Evolutionary conservation across 1,139 yeast genomes (phyloP).

Genomic region (Trichomonascaceae sp.): DNA sequence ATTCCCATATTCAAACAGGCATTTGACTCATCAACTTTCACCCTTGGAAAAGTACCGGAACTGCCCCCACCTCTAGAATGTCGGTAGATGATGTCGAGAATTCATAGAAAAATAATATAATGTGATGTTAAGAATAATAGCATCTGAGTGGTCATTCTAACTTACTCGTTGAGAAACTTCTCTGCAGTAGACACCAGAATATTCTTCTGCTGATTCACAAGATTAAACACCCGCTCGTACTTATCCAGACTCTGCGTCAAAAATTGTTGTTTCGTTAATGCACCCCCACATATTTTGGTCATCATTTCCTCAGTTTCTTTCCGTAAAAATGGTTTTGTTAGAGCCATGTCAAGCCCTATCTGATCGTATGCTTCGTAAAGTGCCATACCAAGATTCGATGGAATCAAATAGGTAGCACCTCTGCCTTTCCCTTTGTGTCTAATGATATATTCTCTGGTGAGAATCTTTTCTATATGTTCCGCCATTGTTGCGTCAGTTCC

Average conservation of each 20-base stretch:
- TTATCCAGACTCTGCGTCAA: conserved; percentile 49
- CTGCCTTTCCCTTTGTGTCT: conserved; percentile 28
- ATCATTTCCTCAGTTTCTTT: conserved; percentile 67
- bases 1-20: conserved; percentile 41
- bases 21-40: conserved; percentile 49
- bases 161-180: conserved; percentile 3
- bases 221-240: conserved; percentile 46
- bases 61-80: conserved; percentile 61
- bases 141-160: background rate
- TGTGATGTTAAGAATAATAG: background rate
- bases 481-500: conserved; percentile 99
- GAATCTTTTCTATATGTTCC: conserved; percentile 85
- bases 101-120: background rate
- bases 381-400: conserved; percentile 81
- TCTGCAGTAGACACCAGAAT: conserved; percentile 12
- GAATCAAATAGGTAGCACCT: conserved; percentile 41
- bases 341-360: conserved; percentile 63
- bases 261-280: conserved; percentile 48
- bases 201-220: conserved; percentile 28
- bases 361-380: conserved; percentile 83
- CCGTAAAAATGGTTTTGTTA: conserved; percentile 85
- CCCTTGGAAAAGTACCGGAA: conserved; percentile 71
- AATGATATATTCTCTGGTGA: conserved; percentile 57
- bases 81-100: conserved; percentile 28
- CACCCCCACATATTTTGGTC: conserved; percentile 63